A percentile compares a stretch with the other conserved stretches of the same genome.
Conservation (phyloP, 116 monocot species). For the Zostera marina region DNA sequence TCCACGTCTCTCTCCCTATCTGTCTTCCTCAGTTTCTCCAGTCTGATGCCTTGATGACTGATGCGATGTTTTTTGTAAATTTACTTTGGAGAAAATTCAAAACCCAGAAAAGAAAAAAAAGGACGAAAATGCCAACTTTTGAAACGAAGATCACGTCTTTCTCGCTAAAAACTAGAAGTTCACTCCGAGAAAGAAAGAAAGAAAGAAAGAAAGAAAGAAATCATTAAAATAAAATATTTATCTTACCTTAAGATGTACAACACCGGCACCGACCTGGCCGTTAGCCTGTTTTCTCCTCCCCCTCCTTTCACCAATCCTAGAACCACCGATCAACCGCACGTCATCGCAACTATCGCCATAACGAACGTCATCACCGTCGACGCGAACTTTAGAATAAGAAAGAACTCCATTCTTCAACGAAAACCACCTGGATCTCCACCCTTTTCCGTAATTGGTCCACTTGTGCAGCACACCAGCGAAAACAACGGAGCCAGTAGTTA, state of each 20-base stretch:
- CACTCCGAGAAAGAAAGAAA: too few species aligned
- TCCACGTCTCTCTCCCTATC: too few species aligned
- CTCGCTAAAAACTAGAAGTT: too few species aligned
- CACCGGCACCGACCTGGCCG: neutral
- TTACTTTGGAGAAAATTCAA: neutral
- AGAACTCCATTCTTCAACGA: conserved; percentile 44
- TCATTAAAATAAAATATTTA: neutral
- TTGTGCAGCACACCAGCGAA: conserved; percentile 43
- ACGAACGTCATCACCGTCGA: too few species aligned
- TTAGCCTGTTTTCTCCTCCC: neutral
- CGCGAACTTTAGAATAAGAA: conserved; percentile 24
- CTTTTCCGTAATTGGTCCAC: conserved; percentile 80
- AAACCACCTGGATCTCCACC: conserved; percentile 74
- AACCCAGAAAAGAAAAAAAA: neutral
- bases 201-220: too few species aligned
- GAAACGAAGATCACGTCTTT: too few species aligned
- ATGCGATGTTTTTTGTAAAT: neutral
- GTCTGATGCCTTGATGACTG: neutral
- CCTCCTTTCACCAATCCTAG: neutral
- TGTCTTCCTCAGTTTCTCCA: too few species aligned
- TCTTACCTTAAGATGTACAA: conserved; percentile 6
- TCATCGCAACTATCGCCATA: neutral
- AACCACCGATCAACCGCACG: conserved; percentile 2
- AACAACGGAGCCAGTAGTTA: neutral
- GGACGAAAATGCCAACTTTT: too few species aligned